phyloP scores from a whole-genome alignment of 345 rosid species.

The Acer campestre region DNA sequence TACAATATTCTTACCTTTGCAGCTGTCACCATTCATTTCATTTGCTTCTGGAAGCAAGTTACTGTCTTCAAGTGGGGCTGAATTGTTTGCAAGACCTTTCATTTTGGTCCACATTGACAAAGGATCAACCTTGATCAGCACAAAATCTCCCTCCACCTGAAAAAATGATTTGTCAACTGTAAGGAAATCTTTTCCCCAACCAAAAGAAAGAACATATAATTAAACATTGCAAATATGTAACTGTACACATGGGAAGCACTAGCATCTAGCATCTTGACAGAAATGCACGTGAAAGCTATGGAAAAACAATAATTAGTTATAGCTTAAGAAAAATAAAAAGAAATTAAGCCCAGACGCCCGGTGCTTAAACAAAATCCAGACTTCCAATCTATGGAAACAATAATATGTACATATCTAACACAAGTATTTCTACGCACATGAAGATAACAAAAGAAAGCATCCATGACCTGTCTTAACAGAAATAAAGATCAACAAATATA shows the following conservation, averaged over 20 bases:
- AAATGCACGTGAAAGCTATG: background rate
- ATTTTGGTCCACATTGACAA: slow-evolving; percentile 69
- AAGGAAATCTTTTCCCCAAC: background rate
- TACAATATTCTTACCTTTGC: slow-evolving; percentile 37
- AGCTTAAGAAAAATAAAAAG: background rate
- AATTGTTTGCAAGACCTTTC: slow-evolving; percentile 59
- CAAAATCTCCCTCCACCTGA: slow-evolving; percentile 85
- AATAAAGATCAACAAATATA: background rate
- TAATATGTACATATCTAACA: background rate
- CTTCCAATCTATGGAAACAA: slow-evolving; percentile 61
- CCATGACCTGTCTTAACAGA: background rate
- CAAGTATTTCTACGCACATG: background rate
- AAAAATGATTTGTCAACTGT: slow-evolving; percentile 15
- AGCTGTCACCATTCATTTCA: slow-evolving; percentile 24
- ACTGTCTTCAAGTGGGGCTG: slow-evolving; percentile 34
- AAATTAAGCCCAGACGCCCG: background rate
- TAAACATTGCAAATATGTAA: background rate
- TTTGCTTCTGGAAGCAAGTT: slow-evolving; percentile 30
- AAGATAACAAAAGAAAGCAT: background rate
- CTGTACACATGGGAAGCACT: background rate
- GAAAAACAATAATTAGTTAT: background rate
- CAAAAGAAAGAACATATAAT: background rate
- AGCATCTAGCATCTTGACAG: background rate
- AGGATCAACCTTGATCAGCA: slow-evolving; percentile 68
- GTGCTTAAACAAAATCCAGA: slow-evolving; percentile 3